Evolutionary conservation across 1,139 yeast genomes (phyloP).

Genomic region (Diutina mesorugosa): DNA sequence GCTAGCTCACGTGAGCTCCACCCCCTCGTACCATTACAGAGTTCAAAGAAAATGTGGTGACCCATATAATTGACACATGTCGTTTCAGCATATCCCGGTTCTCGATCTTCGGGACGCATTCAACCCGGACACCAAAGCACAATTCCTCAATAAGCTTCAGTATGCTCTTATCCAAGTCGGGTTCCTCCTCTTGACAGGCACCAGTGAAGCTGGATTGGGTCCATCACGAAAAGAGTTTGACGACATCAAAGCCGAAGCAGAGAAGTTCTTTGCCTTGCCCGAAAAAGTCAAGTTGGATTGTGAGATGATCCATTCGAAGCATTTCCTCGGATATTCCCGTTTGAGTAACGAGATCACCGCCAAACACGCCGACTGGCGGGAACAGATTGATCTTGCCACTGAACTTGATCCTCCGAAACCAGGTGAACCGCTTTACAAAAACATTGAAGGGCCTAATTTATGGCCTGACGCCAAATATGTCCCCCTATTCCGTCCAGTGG

Average conservation of each 20-base stretch:
- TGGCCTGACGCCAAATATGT: constrained; percentile 40
- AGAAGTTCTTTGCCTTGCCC: constrained; percentile 42
- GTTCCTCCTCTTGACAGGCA: constrained; percentile 40
- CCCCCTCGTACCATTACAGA: background rate
- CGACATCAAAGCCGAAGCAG: constrained; percentile 27
- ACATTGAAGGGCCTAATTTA: constrained; percentile 53
- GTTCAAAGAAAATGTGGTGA: background rate
- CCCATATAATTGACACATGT: background rate
- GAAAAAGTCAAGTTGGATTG: constrained; percentile 34
- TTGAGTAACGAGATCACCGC: constrained; percentile 60
- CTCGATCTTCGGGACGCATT: constrained; percentile 21
- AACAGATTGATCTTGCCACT: constrained; percentile 57
- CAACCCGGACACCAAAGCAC: constrained; percentile 25
- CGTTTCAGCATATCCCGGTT: constrained; percentile 15
- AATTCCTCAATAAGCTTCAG: constrained; percentile 32
- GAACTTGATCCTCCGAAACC: constrained; percentile 36
- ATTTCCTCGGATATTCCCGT: constrained; percentile 54
- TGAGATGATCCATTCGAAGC: constrained; percentile 52
- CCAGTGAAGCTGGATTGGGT: constrained; percentile 16
- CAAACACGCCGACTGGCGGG: constrained; percentile 47
- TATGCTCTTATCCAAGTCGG: constrained; percentile 51
- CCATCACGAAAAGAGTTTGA: constrained; percentile 22
- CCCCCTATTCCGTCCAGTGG: constrained; percentile 36
- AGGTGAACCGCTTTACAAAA: constrained; percentile 38
- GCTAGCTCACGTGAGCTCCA: background rate